Base-by-base conservation (phyloP, 371 early-diverging fungal genomes). In the Apophysomyces ossiformis region DNA sequence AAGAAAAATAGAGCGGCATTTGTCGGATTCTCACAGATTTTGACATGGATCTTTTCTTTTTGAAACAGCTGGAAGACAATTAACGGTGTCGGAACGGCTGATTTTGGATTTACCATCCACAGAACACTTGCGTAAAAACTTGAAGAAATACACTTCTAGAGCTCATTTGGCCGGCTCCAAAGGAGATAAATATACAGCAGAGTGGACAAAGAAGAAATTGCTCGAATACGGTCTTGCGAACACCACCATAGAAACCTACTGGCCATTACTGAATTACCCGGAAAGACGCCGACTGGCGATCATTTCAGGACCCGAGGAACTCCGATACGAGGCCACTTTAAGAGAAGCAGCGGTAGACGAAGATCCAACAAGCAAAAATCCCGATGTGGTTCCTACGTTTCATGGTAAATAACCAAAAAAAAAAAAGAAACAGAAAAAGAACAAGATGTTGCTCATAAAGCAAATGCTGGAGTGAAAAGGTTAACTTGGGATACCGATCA, bases 261-360 rank as follows among this genome's bases (percentile, higher is more conserved):
- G 81, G 50, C 87, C 89, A 21, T 73, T 79, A 67, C 63, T 90
- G 16, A 88, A 87, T 69, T 84, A 85, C 32, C 90, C 89, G 36
- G 63, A 72, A 18, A 65, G 72, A 4, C 87, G 84, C 47, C 76
- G 79, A 8, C 75, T 91, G 36, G 80, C 83, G 13, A 70, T 90
- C 18, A 72, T 87, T 15, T 73, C 83, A 39, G 82, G 82, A 36
- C 79, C 79, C 7, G 65, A 73, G 13, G 73, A 82, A 7, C 64
- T 78, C 2, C 69, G 61, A 37, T 90, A 77, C 47, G 77, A 86
- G 44, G 90, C 90, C 2, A 60, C 69, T 4, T 72, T 91, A 13
- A 63, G 60, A 12, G 91, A 91, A 64, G 87, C 85, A 26, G 50
- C 62, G 5, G 70, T 90, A 12, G 78, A 82, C 5, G 89, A 86